A percentile compares a stretch with the other conserved stretches of the same genome.
phyloP scores from a whole-genome alignment of 2,329 filamentous ascomycete genomes.

The Phyllosticta citriasiana region DNA sequence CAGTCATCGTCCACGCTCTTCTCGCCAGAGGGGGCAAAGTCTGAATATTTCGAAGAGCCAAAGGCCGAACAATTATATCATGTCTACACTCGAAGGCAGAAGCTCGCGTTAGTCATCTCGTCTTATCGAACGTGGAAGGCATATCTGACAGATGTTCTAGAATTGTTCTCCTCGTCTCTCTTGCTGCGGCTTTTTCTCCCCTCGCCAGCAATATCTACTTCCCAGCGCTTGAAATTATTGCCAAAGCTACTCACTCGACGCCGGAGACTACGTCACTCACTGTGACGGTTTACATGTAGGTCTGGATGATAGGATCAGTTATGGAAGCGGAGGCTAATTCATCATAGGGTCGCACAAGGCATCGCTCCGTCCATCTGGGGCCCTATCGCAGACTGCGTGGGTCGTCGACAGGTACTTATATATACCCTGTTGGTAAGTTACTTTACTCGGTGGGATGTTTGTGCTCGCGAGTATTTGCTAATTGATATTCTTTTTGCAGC shows the following conservation, averaged over 20 bases:
- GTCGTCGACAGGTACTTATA: constrained; percentile 1
- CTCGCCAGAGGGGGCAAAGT: not conserved
- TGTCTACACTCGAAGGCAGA: not conserved
- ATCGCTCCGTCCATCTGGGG: constrained; percentile 32
- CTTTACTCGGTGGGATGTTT: too few species aligned
- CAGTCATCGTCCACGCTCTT: not conserved
- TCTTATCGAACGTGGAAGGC: not conserved
- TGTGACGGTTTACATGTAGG: constrained; percentile 4
- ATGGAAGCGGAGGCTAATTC: constrained; percentile 12
- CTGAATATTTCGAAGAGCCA: not conserved
- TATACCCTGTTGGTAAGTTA: not conserved
- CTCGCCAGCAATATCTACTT: constrained; percentile 6
- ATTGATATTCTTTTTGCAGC: not conserved
- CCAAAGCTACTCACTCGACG: not conserved
- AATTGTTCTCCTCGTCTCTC: constrained; percentile 2
- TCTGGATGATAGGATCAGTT: not conserved
- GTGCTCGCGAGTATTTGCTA: too few species aligned
- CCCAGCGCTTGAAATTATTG: constrained; percentile 2
- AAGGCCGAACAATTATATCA: not conserved
- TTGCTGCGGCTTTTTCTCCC: constrained; percentile 4
- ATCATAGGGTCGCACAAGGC: constrained; percentile 34
- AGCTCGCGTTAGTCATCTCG: not conserved
- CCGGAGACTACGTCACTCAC: constrained; percentile 1
- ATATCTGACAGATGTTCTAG: not conserved
- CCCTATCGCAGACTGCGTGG: constrained; percentile 3